Percentiles rank a stretch among this genome's conserved stretches.
These are phyloP conservation scores for Cutaneotrichosporon mucoides DNA, from an alignment of 1,284 basidiomycete genomes.

Conservation along the genomic window DNA sequence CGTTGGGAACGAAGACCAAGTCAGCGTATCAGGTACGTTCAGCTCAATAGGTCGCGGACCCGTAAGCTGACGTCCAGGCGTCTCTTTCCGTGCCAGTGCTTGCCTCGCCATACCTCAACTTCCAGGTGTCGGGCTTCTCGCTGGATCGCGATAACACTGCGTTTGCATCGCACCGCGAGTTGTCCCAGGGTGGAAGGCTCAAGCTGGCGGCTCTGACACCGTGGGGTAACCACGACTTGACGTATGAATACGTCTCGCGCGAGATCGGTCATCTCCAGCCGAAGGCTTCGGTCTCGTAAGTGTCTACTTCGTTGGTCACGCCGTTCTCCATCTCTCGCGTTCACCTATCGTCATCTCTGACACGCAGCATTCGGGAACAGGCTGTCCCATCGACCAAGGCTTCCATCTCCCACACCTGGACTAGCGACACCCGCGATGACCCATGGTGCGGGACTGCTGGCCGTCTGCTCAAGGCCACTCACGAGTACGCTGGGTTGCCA, in stretches of 20 bases:
- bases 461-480: slow-evolving; percentile 59
- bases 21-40: slow-evolving; percentile 59
- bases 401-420: slow-evolving; percentile 71
- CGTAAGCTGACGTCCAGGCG: slow-evolving; percentile 20
- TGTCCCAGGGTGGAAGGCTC: slow-evolving; percentile 46
- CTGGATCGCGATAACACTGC: slow-evolving; percentile 52
- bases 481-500: slow-evolving; percentile 74
- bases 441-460: slow-evolving; percentile 63
- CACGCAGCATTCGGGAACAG: slow-evolving; percentile 67
- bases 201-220: slow-evolving; percentile 45
- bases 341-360: too few species aligned
- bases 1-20: slow-evolving; percentile 83
- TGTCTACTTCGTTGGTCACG: slow-evolving; percentile 4
- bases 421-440: slow-evolving; percentile 76
- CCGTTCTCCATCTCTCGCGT: too few species aligned
- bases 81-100: slow-evolving; percentile 44
- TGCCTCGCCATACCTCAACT: slow-evolving; percentile 44
- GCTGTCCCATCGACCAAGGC: slow-evolving; percentile 80
- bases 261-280: slow-evolving; percentile 67
- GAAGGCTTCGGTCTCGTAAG: slow-evolving; percentile 72
- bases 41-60: slow-evolving; percentile 4
- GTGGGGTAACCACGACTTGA: slow-evolving; percentile 66
- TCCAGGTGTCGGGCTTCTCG: slow-evolving; percentile 45
- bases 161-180: slow-evolving; percentile 51
- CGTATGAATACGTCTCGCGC: slow-evolving; percentile 74